Evolutionary conservation across 1,139 yeast species (phyloP), one percentile per base, ranked within the genome.

Genomic region (Sugiyamaella castrensis): DNA sequence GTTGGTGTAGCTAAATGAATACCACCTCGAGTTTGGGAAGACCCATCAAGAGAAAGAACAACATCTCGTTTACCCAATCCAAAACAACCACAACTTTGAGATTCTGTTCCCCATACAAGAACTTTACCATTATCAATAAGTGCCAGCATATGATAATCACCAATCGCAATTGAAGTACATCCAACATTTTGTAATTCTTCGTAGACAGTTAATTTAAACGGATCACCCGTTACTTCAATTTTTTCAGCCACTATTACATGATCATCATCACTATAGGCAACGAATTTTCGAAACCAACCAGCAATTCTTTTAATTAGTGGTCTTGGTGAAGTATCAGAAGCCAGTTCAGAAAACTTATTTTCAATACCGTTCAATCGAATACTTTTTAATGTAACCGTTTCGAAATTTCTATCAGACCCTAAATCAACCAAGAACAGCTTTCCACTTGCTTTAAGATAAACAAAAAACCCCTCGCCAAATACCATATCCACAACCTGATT

Each of bases 131-230:
- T 71, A 40, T 72, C 71, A 1, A 82, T 73, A 9, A 86, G 67
- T 0, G 88, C 94, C 47, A 86, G 61, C 42, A 68, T 74, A 62
- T 87, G 95, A 59, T 84, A 82, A 62, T 87, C 95, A 0, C 94
- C 95, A 52, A 82, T 76, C 1, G 80, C 81, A 1, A 86, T 67
- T 4, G 82, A 75, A 2, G 80, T 71, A 36, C 86, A 75, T 8
- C 76, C 75, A 15, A 64, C 65, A 8, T 77, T 71, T 54, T 82
- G 87, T 16, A 83, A 62, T 47, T 72, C 75, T 0, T 71, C 69
- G 16, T 73, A 56, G 1, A 75, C 56, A 8, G 53, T 52, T 1
- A 75, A 74, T 9, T 55, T 53, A 10, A 47, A 43, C 40, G 48
- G 49, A 24, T 49, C 32, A 19, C 24, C 24, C 5, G 24, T 3